A percentile compares a stretch with the other conserved stretches of the same genome.
Conservation (phyloP, 257 asterid genomes). For the Cinchona pubescens region DNA sequence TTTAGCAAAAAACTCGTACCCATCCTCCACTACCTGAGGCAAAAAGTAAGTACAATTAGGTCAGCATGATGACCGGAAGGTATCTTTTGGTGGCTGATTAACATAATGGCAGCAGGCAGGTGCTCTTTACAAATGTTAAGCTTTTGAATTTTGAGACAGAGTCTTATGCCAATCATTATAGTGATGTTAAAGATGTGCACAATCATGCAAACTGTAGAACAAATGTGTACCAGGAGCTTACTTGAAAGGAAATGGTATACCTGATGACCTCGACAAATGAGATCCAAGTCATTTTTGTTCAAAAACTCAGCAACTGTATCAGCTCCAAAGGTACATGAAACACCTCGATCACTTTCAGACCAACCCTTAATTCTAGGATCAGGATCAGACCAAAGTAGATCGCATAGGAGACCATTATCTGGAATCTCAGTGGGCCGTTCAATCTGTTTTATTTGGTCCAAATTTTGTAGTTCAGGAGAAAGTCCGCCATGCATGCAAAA, state of each 20-base stretch:
- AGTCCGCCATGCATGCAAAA: constrained; percentile 88
- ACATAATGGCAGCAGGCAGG: background rate
- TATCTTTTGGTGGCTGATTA: background rate
- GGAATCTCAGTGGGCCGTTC: constrained; percentile 70
- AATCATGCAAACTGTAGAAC: background rate
- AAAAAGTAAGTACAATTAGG: background rate
- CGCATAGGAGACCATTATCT: constrained; percentile 70
- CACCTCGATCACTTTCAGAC: constrained; percentile 78
- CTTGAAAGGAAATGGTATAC: constrained; percentile 30
- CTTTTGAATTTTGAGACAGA: background rate
- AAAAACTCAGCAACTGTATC: constrained; percentile 65
- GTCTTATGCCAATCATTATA: background rate
- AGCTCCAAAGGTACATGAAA: constrained; percentile 76
- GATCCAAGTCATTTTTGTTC: constrained; percentile 61
- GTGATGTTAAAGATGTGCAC: background rate
- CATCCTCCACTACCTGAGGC: constrained; percentile 80
- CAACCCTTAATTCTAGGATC: constrained; percentile 57
- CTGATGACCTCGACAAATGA: constrained; percentile 88
- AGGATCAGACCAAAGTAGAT: constrained; percentile 85
- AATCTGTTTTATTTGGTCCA: constrained; percentile 59
- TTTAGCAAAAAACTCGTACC: constrained; percentile 79
- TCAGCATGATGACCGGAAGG: background rate
- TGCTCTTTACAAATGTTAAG: background rate
- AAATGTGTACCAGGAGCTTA: background rate
- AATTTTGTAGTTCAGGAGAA: constrained; percentile 53